Percentiles rank a stretch among this genome's conserved stretches.
These are phyloP conservation scores for Elaphomyces granulatus DNA, from an alignment of 495 filamentous ascomycete species.

Conservation along the genomic window DNA sequence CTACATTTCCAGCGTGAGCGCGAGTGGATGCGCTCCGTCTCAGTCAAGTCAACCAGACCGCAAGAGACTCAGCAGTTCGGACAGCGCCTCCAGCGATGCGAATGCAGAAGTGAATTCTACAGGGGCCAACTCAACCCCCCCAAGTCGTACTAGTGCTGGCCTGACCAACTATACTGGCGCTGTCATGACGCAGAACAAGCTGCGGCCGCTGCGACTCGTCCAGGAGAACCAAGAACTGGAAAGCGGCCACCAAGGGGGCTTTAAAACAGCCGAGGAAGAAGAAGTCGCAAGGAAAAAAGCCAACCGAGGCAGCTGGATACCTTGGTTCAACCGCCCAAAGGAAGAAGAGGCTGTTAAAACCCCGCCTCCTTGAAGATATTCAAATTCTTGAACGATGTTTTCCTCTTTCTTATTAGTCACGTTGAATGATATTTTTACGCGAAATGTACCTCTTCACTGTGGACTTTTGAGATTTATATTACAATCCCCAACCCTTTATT, in stretches of 20 bases:
- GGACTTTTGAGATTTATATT: too few relatives aligned
- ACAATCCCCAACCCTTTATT: too few relatives aligned
- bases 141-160: constrained; percentile 40
- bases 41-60: constrained; percentile 32
- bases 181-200: constrained; percentile 59
- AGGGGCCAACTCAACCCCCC: constrained; percentile 39
- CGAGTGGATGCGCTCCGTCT: constrained; percentile 37
- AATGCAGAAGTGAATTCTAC: constrained; percentile 35
- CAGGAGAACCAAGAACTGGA: constrained; percentile 44
- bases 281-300: constrained; percentile 41
- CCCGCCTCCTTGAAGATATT: too few relatives aligned
- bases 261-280: constrained; percentile 28
- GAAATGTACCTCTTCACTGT: too few relatives aligned
- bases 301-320: constrained; percentile 48
- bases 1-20: constrained; percentile 30
- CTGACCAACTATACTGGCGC: constrained; percentile 39
- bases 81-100: constrained; percentile 45
- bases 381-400: too few relatives aligned
- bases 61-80: constrained; percentile 36
- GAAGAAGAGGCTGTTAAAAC: not conserved
- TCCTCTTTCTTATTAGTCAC: too few relatives aligned
- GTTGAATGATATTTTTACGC: too few relatives aligned
- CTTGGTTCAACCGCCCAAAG: constrained; percentile 33
- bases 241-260: not conserved
- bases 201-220: constrained; percentile 76